phyloP scores from a whole-genome alignment of 306 rosid species.

The Quercus cerris region DNA sequence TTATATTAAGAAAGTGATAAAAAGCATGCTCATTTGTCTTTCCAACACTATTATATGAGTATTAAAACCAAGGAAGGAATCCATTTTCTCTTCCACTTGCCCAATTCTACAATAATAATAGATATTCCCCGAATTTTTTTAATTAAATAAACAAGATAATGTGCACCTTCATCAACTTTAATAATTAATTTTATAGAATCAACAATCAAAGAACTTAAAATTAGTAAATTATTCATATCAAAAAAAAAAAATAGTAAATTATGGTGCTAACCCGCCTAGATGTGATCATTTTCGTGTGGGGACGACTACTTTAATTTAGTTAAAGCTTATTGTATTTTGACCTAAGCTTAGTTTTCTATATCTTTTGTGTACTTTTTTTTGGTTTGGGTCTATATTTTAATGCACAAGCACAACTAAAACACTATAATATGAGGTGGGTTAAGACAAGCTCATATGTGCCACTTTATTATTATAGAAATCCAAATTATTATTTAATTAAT shows the following conservation, averaged over 20 bases:
- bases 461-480: slow-evolving; percentile 34
- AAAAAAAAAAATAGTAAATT: too few species aligned
- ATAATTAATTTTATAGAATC: neutral
- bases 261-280: slow-evolving; percentile 40
- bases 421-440: slow-evolving; percentile 33
- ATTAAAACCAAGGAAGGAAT: slow-evolving; percentile 34
- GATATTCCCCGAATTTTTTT: slow-evolving; percentile 25
- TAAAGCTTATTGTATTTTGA: slow-evolving; percentile 38
- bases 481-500: slow-evolving; percentile 16
- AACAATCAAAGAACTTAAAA: too few species aligned
- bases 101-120: slow-evolving; percentile 14
- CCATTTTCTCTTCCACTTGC: slow-evolving; percentile 40
- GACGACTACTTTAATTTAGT: slow-evolving; percentile 20
- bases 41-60: slow-evolving; percentile 25
- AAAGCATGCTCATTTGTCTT: slow-evolving; percentile 31
- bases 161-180: slow-evolving; percentile 38
- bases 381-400: slow-evolving; percentile 16
- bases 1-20: neutral
- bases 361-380: neutral
- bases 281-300: slow-evolving; percentile 32
- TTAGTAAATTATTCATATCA: too few species aligned
- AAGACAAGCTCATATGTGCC: slow-evolving; percentile 37
- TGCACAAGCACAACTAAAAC: slow-evolving; percentile 29
- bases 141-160: slow-evolving; percentile 21
- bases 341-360: slow-evolving; percentile 31